A percentile compares a stretch with the other conserved stretches of the same genome.
Conservation (phyloP, 495 filamentous ascomycete species). For the Aspergillus sclerotiicarbonarius region DNA sequence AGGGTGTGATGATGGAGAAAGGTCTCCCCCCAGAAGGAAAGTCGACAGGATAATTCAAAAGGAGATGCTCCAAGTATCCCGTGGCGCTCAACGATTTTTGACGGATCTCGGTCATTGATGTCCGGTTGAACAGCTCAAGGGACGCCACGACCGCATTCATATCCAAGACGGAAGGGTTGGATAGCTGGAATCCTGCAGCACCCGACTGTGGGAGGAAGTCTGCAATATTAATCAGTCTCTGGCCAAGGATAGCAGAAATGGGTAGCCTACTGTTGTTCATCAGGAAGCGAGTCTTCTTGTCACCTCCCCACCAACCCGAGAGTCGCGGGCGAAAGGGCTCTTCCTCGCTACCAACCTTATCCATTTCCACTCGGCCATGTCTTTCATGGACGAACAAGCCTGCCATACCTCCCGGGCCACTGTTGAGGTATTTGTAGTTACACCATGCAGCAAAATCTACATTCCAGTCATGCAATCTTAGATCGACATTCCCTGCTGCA, state of each 20-base stretch:
- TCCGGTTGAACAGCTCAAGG: constrained; percentile 73
- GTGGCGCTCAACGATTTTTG: constrained; percentile 76
- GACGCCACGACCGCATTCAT: constrained; percentile 68
- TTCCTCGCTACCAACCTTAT: constrained; percentile 30
- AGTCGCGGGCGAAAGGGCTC: constrained; percentile 55
- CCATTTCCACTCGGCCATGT: constrained; percentile 56
- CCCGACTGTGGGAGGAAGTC: constrained; percentile 69
- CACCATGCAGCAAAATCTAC: constrained; percentile 98
- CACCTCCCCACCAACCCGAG: constrained; percentile 89
- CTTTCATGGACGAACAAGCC: constrained; percentile 83
- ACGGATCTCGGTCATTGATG: constrained; percentile 67
- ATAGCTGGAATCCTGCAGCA: constrained; percentile 61
- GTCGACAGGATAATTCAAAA: constrained; percentile 45
- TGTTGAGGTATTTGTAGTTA: constrained; percentile 95
- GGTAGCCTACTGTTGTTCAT: constrained; percentile 65
- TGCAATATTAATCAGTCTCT: constrained; percentile 11
- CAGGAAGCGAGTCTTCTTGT: constrained; percentile 70
- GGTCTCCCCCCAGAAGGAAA: constrained; percentile 39
- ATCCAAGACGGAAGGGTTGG: constrained; percentile 61
- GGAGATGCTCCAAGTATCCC: constrained; percentile 71
- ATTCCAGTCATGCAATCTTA: constrained; percentile 85
- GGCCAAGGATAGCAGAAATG: background rate
- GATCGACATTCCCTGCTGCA: constrained; percentile 84
- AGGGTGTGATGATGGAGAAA: constrained; percentile 81
- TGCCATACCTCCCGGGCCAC: constrained; percentile 83